Base-by-base conservation (phyloP, 768 basidiomycete genomes). In the Naganishia antarctica region DNA sequence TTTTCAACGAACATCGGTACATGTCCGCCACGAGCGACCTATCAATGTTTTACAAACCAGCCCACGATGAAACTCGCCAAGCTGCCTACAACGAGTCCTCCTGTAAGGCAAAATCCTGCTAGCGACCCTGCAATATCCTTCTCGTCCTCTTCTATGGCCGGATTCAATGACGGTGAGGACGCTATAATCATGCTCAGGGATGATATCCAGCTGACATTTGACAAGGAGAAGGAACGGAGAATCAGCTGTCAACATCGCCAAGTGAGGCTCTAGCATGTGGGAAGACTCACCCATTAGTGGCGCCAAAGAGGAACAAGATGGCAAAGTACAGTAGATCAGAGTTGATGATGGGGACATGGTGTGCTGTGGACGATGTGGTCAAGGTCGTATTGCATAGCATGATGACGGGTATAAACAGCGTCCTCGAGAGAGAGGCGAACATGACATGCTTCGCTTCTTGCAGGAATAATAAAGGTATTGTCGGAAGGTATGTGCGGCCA, bases 61-160 rank as follows among this genome's bases (percentile, higher is more conserved):
- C 63, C 68, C 11, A 93, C 89, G 2, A 81, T 88, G 75, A 96
- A 94, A 76, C 90, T 93, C 28, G 81, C 80, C 49, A 89, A 73
- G 72, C 90, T 90, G 2, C 92, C 92, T 0, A 84, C 51, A 15
- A 83, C 84, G 59, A 94, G 79, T 4, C 91, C 91, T 4, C 84
- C 86, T 1, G 89, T 86, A 3, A 91, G 74, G 67, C 83, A 88
- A 78, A 92, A 91, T 68, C 83, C 86, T 4, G 85, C 84, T 13
- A 94, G 81, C 0, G 88, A 89, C 4, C 90, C 91, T 4, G 90
- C 90, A 12, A 88, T 81, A 71, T 93, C 91, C 25, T 91, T 87
- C 70, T 93, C 88, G 65, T 89, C 86, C 51, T 81, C 80, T 68
- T 84, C 82, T 53, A 93, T 76, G 45, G 82, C 80, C 16, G 85